Evolutionary conservation across 2,329 filamentous ascomycete genomes (phyloP), one percentile per base, ranked within the genome.

Genomic region (Penicillium rolfsii): DNA sequence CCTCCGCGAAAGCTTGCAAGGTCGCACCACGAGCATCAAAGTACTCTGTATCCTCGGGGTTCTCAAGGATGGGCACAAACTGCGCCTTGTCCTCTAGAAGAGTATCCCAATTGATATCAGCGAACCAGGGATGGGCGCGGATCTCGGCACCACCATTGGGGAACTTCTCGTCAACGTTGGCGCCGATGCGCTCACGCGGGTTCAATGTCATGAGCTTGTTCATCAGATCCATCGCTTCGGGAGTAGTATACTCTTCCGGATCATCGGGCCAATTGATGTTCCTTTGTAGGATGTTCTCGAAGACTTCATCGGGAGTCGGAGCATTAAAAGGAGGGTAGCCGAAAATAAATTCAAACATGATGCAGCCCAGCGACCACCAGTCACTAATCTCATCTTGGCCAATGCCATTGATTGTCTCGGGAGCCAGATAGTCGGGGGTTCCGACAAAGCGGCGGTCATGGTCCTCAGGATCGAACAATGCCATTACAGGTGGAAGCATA

Each of bases 311-410:
- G 0, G 95, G 92, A 52, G 93, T 93, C 22, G 84, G 82, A 1
- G 92, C 95, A 74, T 98, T 93, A 76, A 99, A 99, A 0, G 95
- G 95, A 0, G 95, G 95, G 60, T 91, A 89, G 0, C 95, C 95
- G 72, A 91, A 98, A 2, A 99, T 81, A 67, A 97, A 97, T 72
- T 99, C 95, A 71, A 97, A 99, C 77, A 98, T 81, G 69, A 99
- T 98, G 75, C 96, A 99, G 0, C 95, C 95, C n/a, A 99, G 84
- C 24, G 95, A 98, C 95, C 95, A 99, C 95, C 95, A 99, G 87
- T 99, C 95, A 73, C 95, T 98, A 67, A 94, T 95, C 76, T 98
- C 94, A 72, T 99, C 95, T 76, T 99, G 95, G 1, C 94, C 93
- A 67, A 93, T 88, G 53, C 96, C 95, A 66, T 92, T 93, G 73